Percentiles rank a stretch among this genome's conserved stretches.
Evolutionary conservation across 2,329 filamentous ascomycete species (phyloP).

Genomic region (Apiospora marii): DNA sequence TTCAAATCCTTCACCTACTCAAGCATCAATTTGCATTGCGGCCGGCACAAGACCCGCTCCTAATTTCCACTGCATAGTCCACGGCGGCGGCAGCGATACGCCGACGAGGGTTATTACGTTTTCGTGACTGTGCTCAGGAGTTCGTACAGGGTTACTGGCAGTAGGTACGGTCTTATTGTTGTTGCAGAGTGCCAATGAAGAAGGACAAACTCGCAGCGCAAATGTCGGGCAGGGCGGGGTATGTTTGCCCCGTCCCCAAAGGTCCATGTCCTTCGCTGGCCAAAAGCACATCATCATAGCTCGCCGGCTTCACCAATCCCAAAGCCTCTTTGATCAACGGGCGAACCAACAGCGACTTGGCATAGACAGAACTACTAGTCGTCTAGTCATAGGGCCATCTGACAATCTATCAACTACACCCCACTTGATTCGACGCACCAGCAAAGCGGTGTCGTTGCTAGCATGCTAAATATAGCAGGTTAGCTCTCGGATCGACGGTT

Average conservation of each 20-base stretch:
- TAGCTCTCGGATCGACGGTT: slow-evolving; percentile 1
- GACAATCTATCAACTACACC: slow-evolving; percentile 1
- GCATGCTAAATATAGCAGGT: slow-evolving; percentile 8
- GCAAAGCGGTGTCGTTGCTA: slow-evolving; percentile 13
- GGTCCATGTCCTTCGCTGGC: neutral
- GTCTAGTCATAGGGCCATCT: neutral
- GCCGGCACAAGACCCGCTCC: neutral
- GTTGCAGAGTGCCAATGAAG: neutral
- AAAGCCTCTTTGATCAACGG: neutral
- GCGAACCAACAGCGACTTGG: neutral
- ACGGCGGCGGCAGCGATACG: neutral
- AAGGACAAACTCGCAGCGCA: neutral
- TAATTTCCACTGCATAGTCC: neutral
- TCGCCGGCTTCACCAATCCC: neutral
- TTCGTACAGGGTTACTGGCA: neutral
- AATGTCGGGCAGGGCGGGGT: neutral
- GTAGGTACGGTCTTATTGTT: neutral
- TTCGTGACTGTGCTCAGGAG: neutral
- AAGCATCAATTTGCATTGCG: neutral
- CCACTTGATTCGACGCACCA: slow-evolving; percentile 11
- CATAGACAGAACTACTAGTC: neutral
- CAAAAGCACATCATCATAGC: neutral
- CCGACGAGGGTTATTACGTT: neutral
- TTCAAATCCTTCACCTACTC: neutral
- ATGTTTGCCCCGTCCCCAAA: neutral